Conservation (phyloP, 805 yeast species). For the Starmerella kuoi region DNA sequence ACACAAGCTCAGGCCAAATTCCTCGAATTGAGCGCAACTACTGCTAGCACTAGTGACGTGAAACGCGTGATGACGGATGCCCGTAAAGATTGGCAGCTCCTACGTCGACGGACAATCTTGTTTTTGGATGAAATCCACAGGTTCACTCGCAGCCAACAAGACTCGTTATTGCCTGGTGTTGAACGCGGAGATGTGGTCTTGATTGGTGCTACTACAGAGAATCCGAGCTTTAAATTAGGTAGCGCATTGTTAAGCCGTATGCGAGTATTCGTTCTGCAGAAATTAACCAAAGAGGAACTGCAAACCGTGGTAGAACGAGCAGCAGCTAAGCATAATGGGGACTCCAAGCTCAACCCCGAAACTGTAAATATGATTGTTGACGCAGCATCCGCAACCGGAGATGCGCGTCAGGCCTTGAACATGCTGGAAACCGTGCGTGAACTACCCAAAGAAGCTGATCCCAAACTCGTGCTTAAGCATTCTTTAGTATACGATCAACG, state of each 20-base stretch:
- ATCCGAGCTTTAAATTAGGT: constrained; percentile 72
- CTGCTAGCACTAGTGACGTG: constrained; percentile 54
- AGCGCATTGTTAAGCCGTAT: constrained; percentile 78
- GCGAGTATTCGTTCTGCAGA: constrained; percentile 57
- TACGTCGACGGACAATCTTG: constrained; percentile 49
- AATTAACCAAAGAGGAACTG: constrained; percentile 41
- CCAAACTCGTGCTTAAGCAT: constrained; percentile 33
- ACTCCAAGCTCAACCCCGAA: constrained; percentile 42
- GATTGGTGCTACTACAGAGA: constrained; percentile 96
- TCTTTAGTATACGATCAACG: constrained; percentile 64
- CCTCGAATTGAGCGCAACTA: constrained; percentile 77
- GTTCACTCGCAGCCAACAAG: constrained; percentile 78
- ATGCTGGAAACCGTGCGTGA: constrained; percentile 47
- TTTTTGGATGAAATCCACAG: constrained; percentile 92
- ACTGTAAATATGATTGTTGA: constrained; percentile 57
- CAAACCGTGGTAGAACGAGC: constrained; percentile 46
- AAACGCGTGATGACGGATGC: constrained; percentile 48
- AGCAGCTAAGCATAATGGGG: constrained; percentile 37
- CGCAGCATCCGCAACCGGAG: constrained; percentile 58
- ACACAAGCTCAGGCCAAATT: constrained; percentile 41
- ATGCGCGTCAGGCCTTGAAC: constrained; percentile 73
- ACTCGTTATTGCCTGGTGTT: constrained; percentile 66
- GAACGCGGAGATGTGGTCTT: constrained; percentile 73
- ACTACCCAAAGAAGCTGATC: constrained; percentile 26
- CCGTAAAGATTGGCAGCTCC: constrained; percentile 34